Base-by-base conservation (phyloP, 2,329 filamentous ascomycete species). In the Domatiomyces catenatus region DNA sequence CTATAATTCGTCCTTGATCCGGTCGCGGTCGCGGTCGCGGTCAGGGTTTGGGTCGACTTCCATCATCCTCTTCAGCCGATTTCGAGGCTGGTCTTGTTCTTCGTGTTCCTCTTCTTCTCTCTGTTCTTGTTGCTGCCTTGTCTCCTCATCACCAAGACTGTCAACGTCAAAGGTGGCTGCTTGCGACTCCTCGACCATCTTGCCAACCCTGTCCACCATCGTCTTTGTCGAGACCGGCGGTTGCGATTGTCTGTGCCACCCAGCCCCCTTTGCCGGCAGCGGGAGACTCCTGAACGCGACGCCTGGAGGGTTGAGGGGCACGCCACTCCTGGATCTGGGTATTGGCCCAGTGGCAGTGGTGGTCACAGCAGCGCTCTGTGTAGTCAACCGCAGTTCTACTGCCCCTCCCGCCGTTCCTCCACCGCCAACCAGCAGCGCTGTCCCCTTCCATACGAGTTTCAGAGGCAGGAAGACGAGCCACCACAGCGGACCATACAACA, bases 401-500 rank as follows among this genome's bases (percentile, higher is more conserved):
- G 20, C 10, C 39, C 4, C 28, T 42, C 46, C 47, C 32, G 26
- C 49, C 18, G 6, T 17, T 42, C 8, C 32, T 8, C 44, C 45
- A 15, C 46, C 66, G 1, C 72, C 71, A 19, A 83, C 66, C 2
- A 81, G 68, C 15, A 73, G 72, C 52, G 81, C 71, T 12, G 76
- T 65, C 48, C 77, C 64, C 24, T 76, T 79, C 60, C 82, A 82
- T 8, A 82, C 56, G 18, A 85, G 64, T 60, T 81, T 80, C n/a
- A 90, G 59, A 1, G 90, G 90, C 51, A 92, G 71, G 77, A 85
- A 90, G 20, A 95, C 67, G 19, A 96, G 72, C 85, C 87, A 92
- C 82, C 86, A 93, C 51, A 86, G 67, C 1, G 92, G 92, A 0
- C 92, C 90, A 69, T 93, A 98, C 6, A 98, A 63, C 42, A 90